Evolutionary conservation across 148 eudicot species (phyloP).

Genomic region (Fagopyrum esculentum): DNA sequence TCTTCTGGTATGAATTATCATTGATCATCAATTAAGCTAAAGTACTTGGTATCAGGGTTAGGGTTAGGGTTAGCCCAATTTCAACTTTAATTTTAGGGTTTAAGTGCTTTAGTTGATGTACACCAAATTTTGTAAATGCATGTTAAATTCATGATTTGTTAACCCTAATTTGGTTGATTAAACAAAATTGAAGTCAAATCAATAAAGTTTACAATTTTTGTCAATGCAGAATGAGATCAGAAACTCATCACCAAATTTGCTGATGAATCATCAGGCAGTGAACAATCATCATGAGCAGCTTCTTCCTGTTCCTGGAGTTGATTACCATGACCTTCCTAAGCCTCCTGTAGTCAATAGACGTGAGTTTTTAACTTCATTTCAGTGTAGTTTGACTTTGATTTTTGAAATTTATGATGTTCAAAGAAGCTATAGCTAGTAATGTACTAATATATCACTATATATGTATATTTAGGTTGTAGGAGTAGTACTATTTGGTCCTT

Average conservation of each 20-base stretch:
- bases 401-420: neutral
- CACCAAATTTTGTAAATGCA: too few relatives aligned
- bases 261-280: slow-evolving; percentile 29
- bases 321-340: slow-evolving; percentile 65
- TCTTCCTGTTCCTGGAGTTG: slow-evolving; percentile 42
- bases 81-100: neutral
- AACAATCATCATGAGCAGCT: slow-evolving; percentile 36
- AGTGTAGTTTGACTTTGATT: neutral
- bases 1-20: slow-evolving; percentile 46
- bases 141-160: neutral
- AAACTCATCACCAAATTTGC: slow-evolving; percentile 31
- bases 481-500: neutral
- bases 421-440: neutral
- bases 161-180: neutral
- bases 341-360: slow-evolving; percentile 83
- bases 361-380: slow-evolving; percentile 27
- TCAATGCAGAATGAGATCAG: slow-evolving; percentile 34
- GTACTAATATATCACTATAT: neutral
- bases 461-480: neutral
- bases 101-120: neutral
- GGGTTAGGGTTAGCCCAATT: neutral
- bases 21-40: neutral
- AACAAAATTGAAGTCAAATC: neutral
- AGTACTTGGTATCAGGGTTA: neutral
- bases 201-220: neutral